These are phyloP conservation scores for Colletotrichum graminicola DNA, from an alignment of 2,329 filamentous ascomycete species.

Conservation along the genomic window DNA sequence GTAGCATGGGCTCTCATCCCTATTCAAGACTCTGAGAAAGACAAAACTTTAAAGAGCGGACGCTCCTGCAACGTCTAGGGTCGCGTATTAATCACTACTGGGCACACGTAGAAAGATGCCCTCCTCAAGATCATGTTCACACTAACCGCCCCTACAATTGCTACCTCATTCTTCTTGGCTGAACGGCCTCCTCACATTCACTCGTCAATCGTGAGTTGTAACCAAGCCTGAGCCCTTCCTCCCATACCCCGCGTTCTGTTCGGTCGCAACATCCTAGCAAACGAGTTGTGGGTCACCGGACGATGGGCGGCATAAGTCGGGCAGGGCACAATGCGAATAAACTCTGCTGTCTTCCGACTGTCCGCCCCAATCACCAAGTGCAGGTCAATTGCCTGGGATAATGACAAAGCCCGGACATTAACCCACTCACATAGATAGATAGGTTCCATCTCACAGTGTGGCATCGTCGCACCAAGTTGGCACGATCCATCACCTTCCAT, in stretches of 20 bases:
- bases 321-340: not conserved
- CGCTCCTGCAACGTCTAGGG: not conserved
- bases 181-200: not conserved
- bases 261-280: not conserved
- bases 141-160: not conserved
- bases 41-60: not conserved
- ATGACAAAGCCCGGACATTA: not conserved
- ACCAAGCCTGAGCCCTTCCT: not conserved
- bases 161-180: not conserved
- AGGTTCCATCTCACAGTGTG: not conserved
- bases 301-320: not conserved
- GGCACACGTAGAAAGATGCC: not conserved
- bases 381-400: not conserved
- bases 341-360: not conserved
- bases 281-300: not conserved
- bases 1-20: not conserved
- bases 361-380: not conserved
- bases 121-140: not conserved
- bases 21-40: not conserved
- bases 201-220: not conserved
- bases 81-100: not conserved
- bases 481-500: not conserved
- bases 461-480: not conserved
- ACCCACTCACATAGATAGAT: not conserved
- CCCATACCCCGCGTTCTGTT: slow-evolving; percentile 13